Evolutionary conservation across 306 rosid species (phyloP).

Genomic region (Corylus heterophylla): DNA sequence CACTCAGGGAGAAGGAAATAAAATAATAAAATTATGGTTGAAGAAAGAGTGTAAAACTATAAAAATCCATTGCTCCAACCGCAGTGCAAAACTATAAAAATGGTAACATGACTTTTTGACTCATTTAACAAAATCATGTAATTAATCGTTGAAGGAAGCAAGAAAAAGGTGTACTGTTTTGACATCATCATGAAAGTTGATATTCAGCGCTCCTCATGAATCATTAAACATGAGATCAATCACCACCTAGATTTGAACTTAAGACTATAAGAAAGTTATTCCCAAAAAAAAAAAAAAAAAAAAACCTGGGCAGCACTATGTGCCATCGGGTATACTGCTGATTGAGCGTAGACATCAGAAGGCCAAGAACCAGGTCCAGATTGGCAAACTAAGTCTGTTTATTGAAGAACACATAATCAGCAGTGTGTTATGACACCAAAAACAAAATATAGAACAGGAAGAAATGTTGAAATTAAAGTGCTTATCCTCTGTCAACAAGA

Average conservation of each 20-base stretch:
- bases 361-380: constrained; percentile 99
- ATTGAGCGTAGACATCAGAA: constrained; percentile 76
- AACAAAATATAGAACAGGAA: constrained; percentile 8
- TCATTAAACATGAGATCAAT: neutral
- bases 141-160: neutral
- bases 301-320: constrained; percentile 96
- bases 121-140: neutral
- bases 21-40: neutral
- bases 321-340: constrained; percentile 97
- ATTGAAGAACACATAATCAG: constrained; percentile 23
- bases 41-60: neutral
- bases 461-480: constrained; percentile 12
- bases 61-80: neutral
- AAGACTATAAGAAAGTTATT: constrained; percentile 7
- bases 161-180: neutral
- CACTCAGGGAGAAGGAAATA: neutral
- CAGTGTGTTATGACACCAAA: constrained; percentile 15
- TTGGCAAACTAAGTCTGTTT: constrained; percentile 92
- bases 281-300: neutral
- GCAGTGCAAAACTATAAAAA: neutral
- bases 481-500: constrained; percentile 10
- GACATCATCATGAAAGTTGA: neutral
- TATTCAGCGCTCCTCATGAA: neutral
- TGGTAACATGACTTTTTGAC: neutral
- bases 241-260: constrained; percentile 1